Base-by-base conservation (phyloP, 2,329 filamentous ascomycete genomes). In the Periconia sp. region DNA sequence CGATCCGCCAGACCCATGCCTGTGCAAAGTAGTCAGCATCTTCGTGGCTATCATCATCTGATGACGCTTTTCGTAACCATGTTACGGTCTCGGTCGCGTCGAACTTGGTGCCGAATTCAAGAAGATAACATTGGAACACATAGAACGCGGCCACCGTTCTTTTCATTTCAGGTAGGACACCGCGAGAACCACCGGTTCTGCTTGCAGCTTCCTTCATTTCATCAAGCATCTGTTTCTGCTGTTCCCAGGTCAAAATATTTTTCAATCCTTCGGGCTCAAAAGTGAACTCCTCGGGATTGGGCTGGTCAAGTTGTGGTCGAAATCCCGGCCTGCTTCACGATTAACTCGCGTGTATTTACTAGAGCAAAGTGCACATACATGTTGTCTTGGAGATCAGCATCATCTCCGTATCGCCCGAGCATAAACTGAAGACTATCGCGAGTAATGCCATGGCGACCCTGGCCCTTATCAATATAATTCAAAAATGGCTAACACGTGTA, bases 1-100 rank as follows among this genome's bases (percentile, higher is more conserved):
- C 31, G 10, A 50, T 36, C 5, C 43, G 43, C 48, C 43, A 50
- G 11, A 44, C 4, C 43, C 43, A 50, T 2, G 48, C 48, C 19
- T 50, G 48, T 4, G 48, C 23, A 7, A 43, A 30, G 16, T 40
- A 43, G 17, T 50, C 48, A 10, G 28, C 40, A 28, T 47, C 39
- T 26, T 50, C 43, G 9, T 44, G 36, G 13, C 40, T 40, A 11
- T 47, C 29, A 16, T 50, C 40, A 16, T 43, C 24, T 12, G 36
- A 38, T 6, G 40, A 24, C n/a, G 48, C 48, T 22, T 37, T 31
- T 11, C 30, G 15, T 12, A 49, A 25, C 41, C 41, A 45, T 16
- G 32, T 19, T 5, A 25, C 22, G 19, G 40, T 28, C 17, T 43
- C 26, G 6, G 32, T 18, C n/a, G 22, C 23, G 17, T 43, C 19